Base-by-base conservation (phyloP, 2,329 filamentous ascomycete species). In the Claviceps sorghi region DNA sequence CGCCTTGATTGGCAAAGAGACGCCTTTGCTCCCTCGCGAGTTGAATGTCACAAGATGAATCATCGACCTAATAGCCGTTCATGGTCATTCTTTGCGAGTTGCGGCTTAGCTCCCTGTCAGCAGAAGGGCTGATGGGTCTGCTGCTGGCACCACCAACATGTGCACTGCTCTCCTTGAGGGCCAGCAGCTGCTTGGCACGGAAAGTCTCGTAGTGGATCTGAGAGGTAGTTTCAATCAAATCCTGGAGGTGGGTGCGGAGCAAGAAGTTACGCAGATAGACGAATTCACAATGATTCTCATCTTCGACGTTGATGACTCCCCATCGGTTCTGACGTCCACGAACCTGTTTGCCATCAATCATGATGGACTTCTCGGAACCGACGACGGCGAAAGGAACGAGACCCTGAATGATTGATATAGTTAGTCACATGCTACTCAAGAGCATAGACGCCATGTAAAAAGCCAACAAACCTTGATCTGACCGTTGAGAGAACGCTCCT, bases 181-280 rank as follows among this genome's bases (percentile, higher is more conserved):
- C 93, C 66, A 98, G 76, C 64, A 98, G 78, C 73, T 98, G 93
- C 83, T 98, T 98, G 64, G 93, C 90, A 72, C 93, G 90, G 90
- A 98, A 98, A 55, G 89, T 95, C 79, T 98, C 93, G 78, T 98
- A 98, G 79, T 98, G 93, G 72, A 96, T 98, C 77, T 98, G 93
- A 61, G 90, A 96, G 48, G 93, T 98, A 34, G 93, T 98, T 76
- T 98, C 93, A 71, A 98, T 96, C 60, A 98, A 82, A 66, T 98
- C 93, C 78, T 98, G 93, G 53, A 98, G 82, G 72, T 98, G 93
- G 58, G 93, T 97, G 67, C 93, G 88, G 63, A 94, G 95, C 58
- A 98, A 82, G 82, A 98, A 98, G 79, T 98, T 91, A 68, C 93
- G 85, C 57, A 98, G 82, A 71, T 95, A 96, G 66, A 97, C 85